A percentile compares a stretch with the other conserved stretches of the same genome.
Evolutionary conservation across 2,329 filamentous ascomycete genomes (phyloP).

Genomic region (Fusarium transvaalense): DNA sequence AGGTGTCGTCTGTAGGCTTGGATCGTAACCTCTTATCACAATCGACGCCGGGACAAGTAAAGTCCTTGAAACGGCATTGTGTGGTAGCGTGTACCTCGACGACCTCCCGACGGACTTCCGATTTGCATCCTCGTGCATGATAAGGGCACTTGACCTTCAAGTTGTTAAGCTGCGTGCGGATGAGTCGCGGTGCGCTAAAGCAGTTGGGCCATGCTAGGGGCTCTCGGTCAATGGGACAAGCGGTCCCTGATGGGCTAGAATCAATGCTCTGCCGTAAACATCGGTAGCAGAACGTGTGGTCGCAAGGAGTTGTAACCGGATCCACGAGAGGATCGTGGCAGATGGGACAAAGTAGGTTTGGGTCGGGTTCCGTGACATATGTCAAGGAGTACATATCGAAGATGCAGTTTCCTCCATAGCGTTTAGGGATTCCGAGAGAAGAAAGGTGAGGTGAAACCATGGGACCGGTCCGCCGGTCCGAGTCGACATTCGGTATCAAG

Average conservation of each 20-base stretch:
- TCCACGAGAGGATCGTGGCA: conserved; percentile 72
- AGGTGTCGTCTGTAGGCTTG: conserved; percentile 64
- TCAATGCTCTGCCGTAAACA: conserved; percentile 64
- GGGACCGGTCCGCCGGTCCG: conserved; percentile 53
- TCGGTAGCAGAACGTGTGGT: conserved; percentile 73
- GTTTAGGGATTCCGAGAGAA: conserved; percentile 56
- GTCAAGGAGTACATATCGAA: conserved; percentile 62
- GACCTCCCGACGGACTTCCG: conserved; percentile 64
- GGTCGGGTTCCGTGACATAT: conserved; percentile 60
- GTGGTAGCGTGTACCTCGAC: conserved; percentile 68
- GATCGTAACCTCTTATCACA: conserved; percentile 66
- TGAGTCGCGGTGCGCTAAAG: conserved; percentile 60
- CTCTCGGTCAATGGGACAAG: conserved; percentile 71
- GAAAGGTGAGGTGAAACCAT: conserved; percentile 54
- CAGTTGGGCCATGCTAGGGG: conserved; percentile 56
- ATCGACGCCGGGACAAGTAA: conserved; percentile 66
- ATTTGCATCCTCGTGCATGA: conserved; percentile 62
- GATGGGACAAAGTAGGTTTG: conserved; percentile 65
- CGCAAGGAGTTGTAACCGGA: conserved; percentile 71
- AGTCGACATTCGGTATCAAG: conserved; percentile 41
- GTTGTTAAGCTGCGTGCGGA: conserved; percentile 71
- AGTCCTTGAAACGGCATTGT: conserved; percentile 68
- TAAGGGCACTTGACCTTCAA: conserved; percentile 71
- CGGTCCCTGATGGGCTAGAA: conserved; percentile 56
- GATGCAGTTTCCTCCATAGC: conserved; percentile 54